phyloP scores from a whole-genome alignment of 345 rosid species.

The Eucalyptus tenuipes region DNA sequence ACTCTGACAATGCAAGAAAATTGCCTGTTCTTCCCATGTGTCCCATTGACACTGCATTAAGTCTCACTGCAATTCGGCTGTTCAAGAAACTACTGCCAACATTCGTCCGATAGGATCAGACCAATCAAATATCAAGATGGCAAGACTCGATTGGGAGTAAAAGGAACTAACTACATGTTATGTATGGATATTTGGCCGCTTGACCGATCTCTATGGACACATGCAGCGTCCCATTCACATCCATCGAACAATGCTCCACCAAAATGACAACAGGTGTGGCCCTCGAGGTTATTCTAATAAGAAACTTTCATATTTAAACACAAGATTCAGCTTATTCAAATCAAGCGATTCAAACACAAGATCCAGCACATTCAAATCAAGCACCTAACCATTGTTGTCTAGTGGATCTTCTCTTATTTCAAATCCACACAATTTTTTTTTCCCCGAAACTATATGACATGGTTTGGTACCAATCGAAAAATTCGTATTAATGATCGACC shows the following conservation, averaged over 20 bases:
- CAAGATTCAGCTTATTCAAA: not conserved
- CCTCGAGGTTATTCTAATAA: not conserved
- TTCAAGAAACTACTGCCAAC: not conserved
- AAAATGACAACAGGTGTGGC: not conserved
- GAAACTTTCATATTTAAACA: not conserved
- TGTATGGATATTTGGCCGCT: not conserved
- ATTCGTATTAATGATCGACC: not conserved
- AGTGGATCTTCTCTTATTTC: not conserved
- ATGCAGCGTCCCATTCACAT: not conserved
- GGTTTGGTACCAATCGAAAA: not conserved
- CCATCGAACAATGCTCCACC: not conserved
- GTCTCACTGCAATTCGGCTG: not conserved
- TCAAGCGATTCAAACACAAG: not conserved
- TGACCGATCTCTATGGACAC: not conserved
- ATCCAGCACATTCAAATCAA: not conserved
- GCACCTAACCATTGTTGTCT: not conserved
- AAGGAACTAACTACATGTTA: not conserved
- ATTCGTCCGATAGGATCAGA: not conserved
- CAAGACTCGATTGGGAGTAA: not conserved
- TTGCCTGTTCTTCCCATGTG: not conserved
- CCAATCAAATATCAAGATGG: not conserved
- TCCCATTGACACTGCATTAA: not conserved
- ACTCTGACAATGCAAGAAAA: not conserved
- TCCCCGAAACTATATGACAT: not conserved
- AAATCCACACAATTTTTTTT: not conserved